phyloP scores from a whole-genome alignment of 768 basidiomycete species.

The Lactarius evosmus region DNA sequence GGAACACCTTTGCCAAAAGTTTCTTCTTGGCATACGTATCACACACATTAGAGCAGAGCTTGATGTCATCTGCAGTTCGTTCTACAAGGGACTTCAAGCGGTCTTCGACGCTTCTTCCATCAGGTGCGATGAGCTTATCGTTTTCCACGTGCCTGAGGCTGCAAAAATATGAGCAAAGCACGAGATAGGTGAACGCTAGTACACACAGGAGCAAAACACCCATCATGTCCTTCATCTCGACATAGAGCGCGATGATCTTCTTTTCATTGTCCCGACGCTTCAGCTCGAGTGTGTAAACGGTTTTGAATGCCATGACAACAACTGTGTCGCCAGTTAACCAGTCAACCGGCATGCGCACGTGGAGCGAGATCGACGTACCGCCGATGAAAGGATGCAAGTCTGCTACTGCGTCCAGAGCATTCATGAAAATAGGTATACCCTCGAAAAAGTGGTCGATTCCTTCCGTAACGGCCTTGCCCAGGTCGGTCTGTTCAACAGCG shows the following conservation, averaged over 20 bases:
- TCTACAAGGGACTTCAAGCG: slow-evolving; percentile 36
- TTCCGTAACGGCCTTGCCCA: slow-evolving; percentile 21
- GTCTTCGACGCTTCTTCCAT: slow-evolving; percentile 36
- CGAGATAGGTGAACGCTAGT: too few species aligned
- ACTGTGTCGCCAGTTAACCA: slow-evolving; percentile 36
- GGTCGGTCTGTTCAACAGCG: slow-evolving; percentile 3
- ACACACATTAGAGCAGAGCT: slow-evolving; percentile 35
- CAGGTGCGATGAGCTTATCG: slow-evolving; percentile 32
- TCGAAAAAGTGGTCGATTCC: slow-evolving; percentile 31
- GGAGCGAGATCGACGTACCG: slow-evolving; percentile 22
- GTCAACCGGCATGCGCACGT: not conserved
- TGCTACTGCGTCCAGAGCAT: slow-evolving; percentile 33
- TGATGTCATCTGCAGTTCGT: slow-evolving; percentile 34
- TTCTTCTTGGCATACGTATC: slow-evolving; percentile 36
- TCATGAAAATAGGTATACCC: slow-evolving; percentile 32
- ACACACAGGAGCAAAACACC: slow-evolving; percentile 21
- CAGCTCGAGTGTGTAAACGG: slow-evolving; percentile 47
- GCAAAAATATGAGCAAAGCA: not conserved
- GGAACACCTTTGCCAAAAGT: slow-evolving; percentile 33
- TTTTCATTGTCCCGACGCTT: slow-evolving; percentile 51
- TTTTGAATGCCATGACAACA: slow-evolving; percentile 48
- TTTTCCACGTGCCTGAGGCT: slow-evolving; percentile 37
- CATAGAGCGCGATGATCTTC: slow-evolving; percentile 44
- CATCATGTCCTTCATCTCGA: slow-evolving; percentile 53
- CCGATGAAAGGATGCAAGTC: slow-evolving; percentile 33